Evolutionary conservation across 371 early-diverging fungal species (phyloP).

Genomic region (Massospora cicadina): DNA sequence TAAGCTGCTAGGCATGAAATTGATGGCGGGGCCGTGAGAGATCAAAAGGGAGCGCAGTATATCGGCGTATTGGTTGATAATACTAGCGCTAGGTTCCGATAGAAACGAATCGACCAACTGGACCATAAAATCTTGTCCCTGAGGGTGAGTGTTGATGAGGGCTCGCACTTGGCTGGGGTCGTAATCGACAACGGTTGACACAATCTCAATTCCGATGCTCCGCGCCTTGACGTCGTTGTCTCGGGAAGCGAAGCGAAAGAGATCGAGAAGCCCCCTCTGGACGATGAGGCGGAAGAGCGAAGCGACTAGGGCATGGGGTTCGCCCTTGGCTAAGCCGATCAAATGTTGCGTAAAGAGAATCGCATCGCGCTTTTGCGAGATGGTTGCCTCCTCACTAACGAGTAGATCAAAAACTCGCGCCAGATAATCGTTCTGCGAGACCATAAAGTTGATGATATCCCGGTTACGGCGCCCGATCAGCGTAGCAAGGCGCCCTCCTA

Average conservation of each 20-base stretch:
- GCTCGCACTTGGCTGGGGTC: not conserved
- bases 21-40: not conserved
- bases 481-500: not conserved
- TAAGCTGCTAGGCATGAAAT: not conserved
- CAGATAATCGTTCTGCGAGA: not conserved
- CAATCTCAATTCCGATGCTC: not conserved
- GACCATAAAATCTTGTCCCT: not conserved
- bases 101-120: not conserved
- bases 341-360: constrained; percentile 1
- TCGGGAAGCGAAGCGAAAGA: not conserved
- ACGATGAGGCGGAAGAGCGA: not conserved
- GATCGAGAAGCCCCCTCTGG: not conserved
- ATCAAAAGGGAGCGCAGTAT: constrained; percentile 5
- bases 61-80: constrained; percentile 3
- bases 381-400: not conserved
- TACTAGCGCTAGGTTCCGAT: not conserved
- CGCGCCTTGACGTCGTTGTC: not conserved
- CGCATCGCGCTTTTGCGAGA: not conserved
- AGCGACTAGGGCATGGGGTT: not conserved
- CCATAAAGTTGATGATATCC: not conserved
- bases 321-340: not conserved
- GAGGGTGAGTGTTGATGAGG: not conserved
- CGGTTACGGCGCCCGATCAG: not conserved
- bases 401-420: not conserved
- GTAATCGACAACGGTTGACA: not conserved